A percentile compares a stretch with the other conserved stretches of the same genome.
These are phyloP conservation scores for Tuber indicum DNA, from an alignment of 495 filamentous ascomycete genomes.

Conservation along the genomic window DNA sequence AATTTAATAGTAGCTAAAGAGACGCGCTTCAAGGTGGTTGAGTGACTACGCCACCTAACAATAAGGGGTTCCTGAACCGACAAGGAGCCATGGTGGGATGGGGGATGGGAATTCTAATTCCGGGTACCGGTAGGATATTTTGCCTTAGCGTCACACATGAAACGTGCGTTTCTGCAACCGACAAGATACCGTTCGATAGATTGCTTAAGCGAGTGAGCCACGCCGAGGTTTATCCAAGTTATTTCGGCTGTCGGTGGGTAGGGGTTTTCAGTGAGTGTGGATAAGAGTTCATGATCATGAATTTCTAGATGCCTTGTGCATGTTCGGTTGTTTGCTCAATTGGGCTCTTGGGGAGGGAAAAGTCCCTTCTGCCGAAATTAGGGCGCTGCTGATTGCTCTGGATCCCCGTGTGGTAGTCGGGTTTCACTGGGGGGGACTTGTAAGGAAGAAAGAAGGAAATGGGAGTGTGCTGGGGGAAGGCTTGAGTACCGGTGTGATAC, in stretches of 20 bases:
- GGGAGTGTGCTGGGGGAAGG: background rate
- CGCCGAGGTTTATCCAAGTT: background rate
- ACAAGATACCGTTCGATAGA: background rate
- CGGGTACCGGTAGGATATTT: background rate
- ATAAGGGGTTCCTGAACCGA: background rate
- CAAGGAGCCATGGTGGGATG: background rate
- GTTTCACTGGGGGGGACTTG: background rate
- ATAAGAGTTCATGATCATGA: background rate
- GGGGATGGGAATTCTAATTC: background rate
- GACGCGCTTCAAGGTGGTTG: background rate
- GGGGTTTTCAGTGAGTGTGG: background rate
- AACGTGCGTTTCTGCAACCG: background rate
- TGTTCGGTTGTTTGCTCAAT: background rate
- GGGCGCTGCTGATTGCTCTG: background rate
- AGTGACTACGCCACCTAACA: background rate
- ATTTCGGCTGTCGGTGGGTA: background rate
- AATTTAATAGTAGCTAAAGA: background rate
- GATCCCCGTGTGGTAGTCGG: background rate
- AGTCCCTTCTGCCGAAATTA: background rate
- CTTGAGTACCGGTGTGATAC: background rate
- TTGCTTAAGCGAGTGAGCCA: background rate
- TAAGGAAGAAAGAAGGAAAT: background rate
- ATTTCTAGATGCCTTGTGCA: background rate
- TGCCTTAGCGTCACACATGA: background rate
- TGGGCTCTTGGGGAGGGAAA: background rate